Base-by-base conservation (phyloP, 2,329 filamentous ascomycete species). In the Plenodomus tracheiphilus region DNA sequence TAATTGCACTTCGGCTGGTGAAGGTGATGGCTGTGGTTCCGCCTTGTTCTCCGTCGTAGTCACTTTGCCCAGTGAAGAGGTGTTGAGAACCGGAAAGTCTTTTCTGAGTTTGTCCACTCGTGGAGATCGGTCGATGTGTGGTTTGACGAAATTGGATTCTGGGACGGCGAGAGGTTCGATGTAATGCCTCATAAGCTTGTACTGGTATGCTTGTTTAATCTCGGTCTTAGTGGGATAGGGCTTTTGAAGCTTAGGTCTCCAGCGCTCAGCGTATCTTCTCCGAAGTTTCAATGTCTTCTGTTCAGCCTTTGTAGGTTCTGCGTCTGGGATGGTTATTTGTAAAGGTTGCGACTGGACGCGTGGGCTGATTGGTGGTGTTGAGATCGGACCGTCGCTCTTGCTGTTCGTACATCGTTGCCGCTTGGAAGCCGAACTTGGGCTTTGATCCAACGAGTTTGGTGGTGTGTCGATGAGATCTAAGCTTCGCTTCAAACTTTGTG, bases 101-200 rank as follows among this genome's bases (percentile, higher is more conserved):
- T 38, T 34, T n/a, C 56, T 47, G 1, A 63, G 43, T 2, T 37
- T 46, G 3, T 46, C 49, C 0, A 68, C 57, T 0, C 63, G 62
- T 1, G 28, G 17, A 0, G 61, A 66, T 8, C 39, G 56, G 17
- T 58, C 17, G 19, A 64, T 62, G 1, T 5, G 34, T 1, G 63
- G 62, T 35, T 47, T 64, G 36, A 53, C 20, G 44, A 59, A 56
- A 40, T 51, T 53, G 19, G 48, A 17, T 6, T 38, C 39, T 2
- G 36, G n/a, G 9, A 38, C 9, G 17, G 30, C 18, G 17, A 15
- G 32, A 4, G 42, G 11, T 13, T 45, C 35, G 2, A 54, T 50
- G 46, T 66, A 62, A 43, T 68, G 63, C 9, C 62, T 47, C 52
- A 64, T 54, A 7, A 63, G 51, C 43, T 68, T 66, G n/a, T 54